phyloP scores from a whole-genome alignment of 2,329 filamentous ascomycete species.

The Colletotrichum neosansevieriae region DNA sequence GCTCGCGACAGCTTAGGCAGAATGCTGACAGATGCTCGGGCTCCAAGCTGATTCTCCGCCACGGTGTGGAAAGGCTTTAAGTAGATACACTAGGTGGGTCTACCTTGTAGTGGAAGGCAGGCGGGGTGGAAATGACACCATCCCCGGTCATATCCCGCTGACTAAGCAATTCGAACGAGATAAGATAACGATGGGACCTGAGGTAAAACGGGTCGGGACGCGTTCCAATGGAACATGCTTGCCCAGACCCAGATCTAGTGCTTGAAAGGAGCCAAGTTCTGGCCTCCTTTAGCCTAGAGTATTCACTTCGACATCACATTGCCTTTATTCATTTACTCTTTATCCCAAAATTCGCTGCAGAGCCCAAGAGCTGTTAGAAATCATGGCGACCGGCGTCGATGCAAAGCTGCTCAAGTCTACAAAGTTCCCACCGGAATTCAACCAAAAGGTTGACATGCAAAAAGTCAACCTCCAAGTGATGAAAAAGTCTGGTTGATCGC shows the following conservation, averaged over 20 bases:
- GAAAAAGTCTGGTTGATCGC: constrained; percentile 77
- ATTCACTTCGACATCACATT: background rate
- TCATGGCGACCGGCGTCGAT: constrained; percentile 87
- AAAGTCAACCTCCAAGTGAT: constrained; percentile 98
- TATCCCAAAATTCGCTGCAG: constrained; percentile 25
- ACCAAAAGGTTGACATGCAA: constrained; percentile 93
- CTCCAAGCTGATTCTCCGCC: no score
- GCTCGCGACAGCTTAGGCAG: background rate
- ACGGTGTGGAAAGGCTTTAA: no score
- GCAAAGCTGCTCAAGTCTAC: constrained; percentile 90
- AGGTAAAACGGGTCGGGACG: background rate
- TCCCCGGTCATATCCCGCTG: no score
- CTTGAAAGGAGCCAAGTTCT: no score
- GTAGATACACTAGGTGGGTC: no score
- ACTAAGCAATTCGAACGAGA: no score
- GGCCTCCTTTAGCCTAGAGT: background rate
- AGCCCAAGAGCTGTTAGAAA: constrained; percentile 42
- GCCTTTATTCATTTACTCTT: constrained; percentile 1
- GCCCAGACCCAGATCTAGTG: no score
- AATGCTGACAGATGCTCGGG: no score
- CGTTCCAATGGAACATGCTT: background rate
- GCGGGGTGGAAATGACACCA: no score
- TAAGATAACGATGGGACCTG: background rate
- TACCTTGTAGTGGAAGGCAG: no score
- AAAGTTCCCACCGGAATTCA: constrained; percentile 95